Evolutionary conservation across 2,329 filamentous ascomycete species (phyloP).

Genomic region (Colletotrichum sp.): DNA sequence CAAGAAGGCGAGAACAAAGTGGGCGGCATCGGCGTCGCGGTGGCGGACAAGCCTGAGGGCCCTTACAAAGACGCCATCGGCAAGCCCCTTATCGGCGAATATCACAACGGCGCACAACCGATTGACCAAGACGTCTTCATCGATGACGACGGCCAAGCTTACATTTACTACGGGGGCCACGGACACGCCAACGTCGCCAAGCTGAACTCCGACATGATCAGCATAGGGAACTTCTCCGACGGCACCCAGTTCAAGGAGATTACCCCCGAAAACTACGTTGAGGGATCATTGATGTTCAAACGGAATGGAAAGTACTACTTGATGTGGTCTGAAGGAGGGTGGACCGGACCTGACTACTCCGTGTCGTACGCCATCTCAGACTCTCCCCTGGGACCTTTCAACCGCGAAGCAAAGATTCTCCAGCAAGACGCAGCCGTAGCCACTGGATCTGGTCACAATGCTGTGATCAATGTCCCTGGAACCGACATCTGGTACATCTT

Average conservation of each 20-base stretch:
- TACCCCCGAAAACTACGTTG: conserved; percentile 45
- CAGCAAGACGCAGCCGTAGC: conserved; percentile 43
- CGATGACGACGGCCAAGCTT: conserved; percentile 61
- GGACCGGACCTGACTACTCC: conserved; percentile 45
- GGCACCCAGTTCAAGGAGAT: conserved; percentile 49
- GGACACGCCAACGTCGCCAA: conserved; percentile 44
- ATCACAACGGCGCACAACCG: conserved; percentile 40
- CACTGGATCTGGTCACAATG: conserved; percentile 50
- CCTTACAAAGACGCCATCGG: conserved; percentile 64
- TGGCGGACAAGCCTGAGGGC: conserved; percentile 59
- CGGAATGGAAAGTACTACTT: conserved; percentile 41
- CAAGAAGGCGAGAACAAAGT: conserved; percentile 54
- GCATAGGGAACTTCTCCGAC: conserved; percentile 40
- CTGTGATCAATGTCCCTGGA: conserved; percentile 47
- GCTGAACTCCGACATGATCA: conserved; percentile 49
- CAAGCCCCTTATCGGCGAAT: conserved; percentile 49
- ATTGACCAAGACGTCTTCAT: conserved; percentile 69
- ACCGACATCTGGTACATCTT: conserved; percentile 57
- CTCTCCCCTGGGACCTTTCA: conserved; percentile 44
- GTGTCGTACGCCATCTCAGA: conserved; percentile 49
- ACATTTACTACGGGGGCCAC: conserved; percentile 66
- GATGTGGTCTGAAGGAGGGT: conserved; percentile 39
- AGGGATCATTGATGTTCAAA: conserved; percentile 43
- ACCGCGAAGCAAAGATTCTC: conserved; percentile 47
- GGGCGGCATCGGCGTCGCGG: conserved; percentile 65